These are phyloP conservation scores for Diaporthe eres DNA, from an alignment of 2,329 filamentous ascomycete genomes.

Conservation along the genomic window DNA sequence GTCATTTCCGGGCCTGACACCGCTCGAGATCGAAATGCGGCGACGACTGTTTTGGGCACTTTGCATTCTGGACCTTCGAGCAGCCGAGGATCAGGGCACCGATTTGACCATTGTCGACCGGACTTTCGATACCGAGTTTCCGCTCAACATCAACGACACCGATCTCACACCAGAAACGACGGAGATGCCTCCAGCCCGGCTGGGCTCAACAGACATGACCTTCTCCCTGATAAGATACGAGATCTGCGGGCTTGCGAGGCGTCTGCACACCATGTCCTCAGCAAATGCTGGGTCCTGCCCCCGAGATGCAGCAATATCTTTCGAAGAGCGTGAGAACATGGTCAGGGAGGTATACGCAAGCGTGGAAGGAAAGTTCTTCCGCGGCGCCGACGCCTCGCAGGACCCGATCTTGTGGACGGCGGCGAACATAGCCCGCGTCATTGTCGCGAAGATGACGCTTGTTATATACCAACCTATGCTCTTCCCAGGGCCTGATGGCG, in stretches of 20 bases:
- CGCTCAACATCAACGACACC: slow-evolving; percentile 70
- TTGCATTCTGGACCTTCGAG: slow-evolving; percentile 70
- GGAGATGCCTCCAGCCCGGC: slow-evolving; percentile 60
- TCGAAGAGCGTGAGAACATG: slow-evolving; percentile 60
- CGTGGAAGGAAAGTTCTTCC: slow-evolving; percentile 68
- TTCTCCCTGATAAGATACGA: slow-evolving; percentile 61
- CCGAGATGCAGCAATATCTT: slow-evolving; percentile 49
- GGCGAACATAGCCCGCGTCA: slow-evolving; percentile 62
- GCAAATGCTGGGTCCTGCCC: slow-evolving; percentile 49
- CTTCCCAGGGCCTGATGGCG: slow-evolving; percentile 54
- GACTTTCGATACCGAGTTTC: slow-evolving; percentile 67
- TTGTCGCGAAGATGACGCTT: slow-evolving; percentile 68
- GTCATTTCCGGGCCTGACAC: slow-evolving; percentile 64
- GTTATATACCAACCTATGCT: slow-evolving; percentile 67
- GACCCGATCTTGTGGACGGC: slow-evolving; percentile 66
- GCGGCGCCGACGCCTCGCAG: slow-evolving; percentile 60
- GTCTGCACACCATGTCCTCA: slow-evolving; percentile 55
- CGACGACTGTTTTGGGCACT: slow-evolving; percentile 75
- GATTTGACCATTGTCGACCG: slow-evolving; percentile 61
- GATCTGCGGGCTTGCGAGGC: slow-evolving; percentile 57
- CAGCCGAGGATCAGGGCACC: slow-evolving; percentile 71
- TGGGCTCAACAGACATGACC: slow-evolving; percentile 68
- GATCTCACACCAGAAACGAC: slow-evolving; percentile 65
- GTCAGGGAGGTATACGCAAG: slow-evolving; percentile 51
- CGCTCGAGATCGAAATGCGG: slow-evolving; percentile 74